Evolutionary conservation across 2,329 filamentous ascomycete genomes (phyloP), one percentile per base, ranked within the genome.

Genomic region (Curvularia verruculosa): DNA sequence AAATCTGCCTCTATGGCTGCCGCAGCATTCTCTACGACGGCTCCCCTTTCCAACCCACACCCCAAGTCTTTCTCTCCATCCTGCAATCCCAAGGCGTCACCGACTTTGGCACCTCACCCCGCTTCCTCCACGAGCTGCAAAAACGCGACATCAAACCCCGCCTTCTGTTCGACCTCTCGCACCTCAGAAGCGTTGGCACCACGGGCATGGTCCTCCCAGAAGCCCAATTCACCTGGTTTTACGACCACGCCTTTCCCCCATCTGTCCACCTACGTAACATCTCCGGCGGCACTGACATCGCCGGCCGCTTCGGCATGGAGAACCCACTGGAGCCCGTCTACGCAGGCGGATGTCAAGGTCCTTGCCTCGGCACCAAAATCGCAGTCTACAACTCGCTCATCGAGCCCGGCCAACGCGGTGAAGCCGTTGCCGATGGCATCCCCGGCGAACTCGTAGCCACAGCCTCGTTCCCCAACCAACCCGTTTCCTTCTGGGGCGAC

Each of bases 161-260:
- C 10, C 78, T 87, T 1, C 77, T 87, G 8, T 82, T 84, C 1
- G 84, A 94, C 65, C 75, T 96, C 29, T 85, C 83, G 7, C 76
- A 74, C 5, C 79, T 96, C 24, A 78, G 79, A 26, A 74, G 81
- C 3, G 89, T 94, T 28, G 86, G 83, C 0, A 88, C 85, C 50
- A 96, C 91, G 0, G 91, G 91, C 3, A 94, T 94, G 90, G 90
- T 95, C 0, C 81, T 95, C 2, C 86, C 89, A 0, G 86, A 92
- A 47, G 84, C 88, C 37, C 79, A 91, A 31, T 94, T 92, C 69
- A 87, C 92, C 70, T 96, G 91, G 91, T 87, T 88, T 75, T 88
- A 93, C 71, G 88, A 91, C 63, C 77, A 81, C 7, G 90, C 82
- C 0, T 96, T 96, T 71, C 89, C 90, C 0, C 59, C 80, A 0